phyloP scores from a whole-genome alignment of 139 green algal species.

The Haematococcus lacustris region DNA sequence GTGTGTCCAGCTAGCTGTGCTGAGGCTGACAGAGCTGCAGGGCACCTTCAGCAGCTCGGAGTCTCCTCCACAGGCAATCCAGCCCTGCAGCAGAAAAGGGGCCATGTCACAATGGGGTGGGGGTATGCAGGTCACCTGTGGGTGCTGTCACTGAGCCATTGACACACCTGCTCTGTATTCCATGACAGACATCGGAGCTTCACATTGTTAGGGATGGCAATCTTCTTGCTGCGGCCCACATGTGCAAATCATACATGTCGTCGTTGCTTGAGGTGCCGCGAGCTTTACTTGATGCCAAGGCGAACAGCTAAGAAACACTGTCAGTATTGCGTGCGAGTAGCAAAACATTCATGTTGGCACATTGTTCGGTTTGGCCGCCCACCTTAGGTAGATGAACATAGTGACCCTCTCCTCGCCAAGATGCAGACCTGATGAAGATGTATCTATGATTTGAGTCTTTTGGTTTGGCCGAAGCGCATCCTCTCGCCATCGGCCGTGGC shows the following conservation, averaged over 20 bases:
- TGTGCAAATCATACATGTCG: not conserved
- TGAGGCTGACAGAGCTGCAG: not conserved
- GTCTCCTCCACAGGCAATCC: slow-evolving; percentile 72
- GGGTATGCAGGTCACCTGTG: not conserved
- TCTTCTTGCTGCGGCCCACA: slow-evolving; percentile 69
- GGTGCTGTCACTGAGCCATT: not conserved
- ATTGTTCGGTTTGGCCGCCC: not conserved
- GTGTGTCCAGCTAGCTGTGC: not conserved
- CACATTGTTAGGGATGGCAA: slow-evolving; percentile 69
- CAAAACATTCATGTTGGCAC: not conserved
- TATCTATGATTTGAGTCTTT: too few relatives aligned
- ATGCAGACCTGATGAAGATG: too few relatives aligned
- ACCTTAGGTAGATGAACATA: slow-evolving; percentile 50
- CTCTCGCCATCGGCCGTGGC: too few relatives aligned
- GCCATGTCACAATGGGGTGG: not conserved
- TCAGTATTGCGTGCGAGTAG: not conserved
- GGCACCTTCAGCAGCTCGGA: slow-evolving; percentile 72
- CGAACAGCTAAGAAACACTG: not conserved
- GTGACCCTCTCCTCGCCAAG: too few relatives aligned
- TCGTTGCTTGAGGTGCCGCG: not conserved
- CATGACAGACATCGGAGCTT: slow-evolving; percentile 63
- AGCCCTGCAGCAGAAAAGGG: slow-evolving; percentile 28
- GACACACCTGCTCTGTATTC: slow-evolving; percentile 46
- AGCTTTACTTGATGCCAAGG: not conserved
- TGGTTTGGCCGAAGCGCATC: too few relatives aligned